Base-by-base conservation (phyloP, 2,329 filamentous ascomycete genomes). In the Sphaerulina musiva region DNA sequence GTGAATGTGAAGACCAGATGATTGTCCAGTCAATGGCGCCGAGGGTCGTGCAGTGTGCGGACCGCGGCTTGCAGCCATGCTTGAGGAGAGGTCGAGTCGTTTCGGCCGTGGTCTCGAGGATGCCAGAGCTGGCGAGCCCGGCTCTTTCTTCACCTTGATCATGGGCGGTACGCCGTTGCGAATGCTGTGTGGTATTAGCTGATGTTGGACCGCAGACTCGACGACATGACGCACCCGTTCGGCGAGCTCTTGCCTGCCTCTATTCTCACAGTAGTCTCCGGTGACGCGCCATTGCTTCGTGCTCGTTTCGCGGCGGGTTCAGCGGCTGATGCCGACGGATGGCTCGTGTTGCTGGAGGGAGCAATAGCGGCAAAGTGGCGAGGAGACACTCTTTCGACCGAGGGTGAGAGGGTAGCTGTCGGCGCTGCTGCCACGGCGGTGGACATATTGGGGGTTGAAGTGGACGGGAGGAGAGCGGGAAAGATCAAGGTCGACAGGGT, bases 101-200 rank as follows among this genome's bases (percentile, higher is more conserved):
- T 86, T 81, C 11, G 88, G 88, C 55, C 88, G 81, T 66, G 89
- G 88, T 48, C 87, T 81, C 51, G 86, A 81, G 56, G 83, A 81
- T 49, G 83, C 78, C 66, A 93, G 82, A 59, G 86, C 86, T 51
- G 92, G 92, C 45, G 92, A 96, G 41, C 86, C 76, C 10, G 91
- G 91, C 72, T 98, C 93, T 73, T 96, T 96, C 78, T 97, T 97
- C 56, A 98, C 91, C 60, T 95, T 80, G 59, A 96, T 95, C 74
- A 89, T 91, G 40, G 88, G 87, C 55, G 78, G 73, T 44, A 74
- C 68, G 48, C 78, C 70, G 70, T 74, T 72, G 69, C 79, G 76
- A 73, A 77, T 73, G 78, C 78, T 72, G 77, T 54, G 59, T 26
- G 47, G 48, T 39, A 46, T 44, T 36, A 50, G 49, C 51, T 44